Percentiles rank a stretch among this genome's conserved stretches.
phyloP scores from a whole-genome alignment of 176 grass and related monocot genomes.

The Avena insularis region DNA sequence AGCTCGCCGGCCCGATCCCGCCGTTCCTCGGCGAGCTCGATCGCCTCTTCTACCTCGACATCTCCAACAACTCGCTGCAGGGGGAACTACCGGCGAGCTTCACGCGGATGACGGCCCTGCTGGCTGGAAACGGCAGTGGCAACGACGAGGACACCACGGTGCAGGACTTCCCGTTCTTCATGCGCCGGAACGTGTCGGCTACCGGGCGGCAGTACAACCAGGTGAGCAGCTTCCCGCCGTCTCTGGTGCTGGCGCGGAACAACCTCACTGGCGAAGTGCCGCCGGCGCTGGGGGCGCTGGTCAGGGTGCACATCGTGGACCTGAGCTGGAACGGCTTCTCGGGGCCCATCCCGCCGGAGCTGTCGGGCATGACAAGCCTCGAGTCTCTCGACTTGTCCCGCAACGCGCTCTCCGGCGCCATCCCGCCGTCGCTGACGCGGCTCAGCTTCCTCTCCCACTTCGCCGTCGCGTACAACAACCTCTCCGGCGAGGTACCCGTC shows the following conservation, averaged over 20 bases:
- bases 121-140: neutral
- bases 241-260: slow-evolving; percentile 61
- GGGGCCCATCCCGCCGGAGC: slow-evolving; percentile 52
- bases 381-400: slow-evolving; percentile 55
- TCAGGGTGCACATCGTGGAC: slow-evolving; percentile 61
- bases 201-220: slow-evolving; percentile 52
- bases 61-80: slow-evolving; percentile 66
- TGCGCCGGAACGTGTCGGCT: slow-evolving; percentile 48
- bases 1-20: slow-evolving; percentile 56
- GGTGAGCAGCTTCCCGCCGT: slow-evolving; percentile 69
- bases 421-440: slow-evolving; percentile 52
- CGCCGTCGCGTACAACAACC: slow-evolving; percentile 61
- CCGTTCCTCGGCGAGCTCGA: slow-evolving; percentile 56
- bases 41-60: slow-evolving; percentile 71
- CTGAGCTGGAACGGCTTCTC: slow-evolving; percentile 68
- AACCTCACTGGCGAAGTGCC: slow-evolving; percentile 57
- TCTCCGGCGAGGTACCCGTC: slow-evolving; percentile 60
- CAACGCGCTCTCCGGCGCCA: slow-evolving; percentile 54
- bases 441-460: slow-evolving; percentile 71
- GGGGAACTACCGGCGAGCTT: slow-evolving; percentile 61
- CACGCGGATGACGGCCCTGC: slow-evolving; percentile 32
- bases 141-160: neutral
- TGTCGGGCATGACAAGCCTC: slow-evolving; percentile 65
- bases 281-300: slow-evolving; percentile 42
- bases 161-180: slow-evolving; percentile 60